Conservation (phyloP, 345 rosid genomes). For the Durio zibethinus region DNA sequence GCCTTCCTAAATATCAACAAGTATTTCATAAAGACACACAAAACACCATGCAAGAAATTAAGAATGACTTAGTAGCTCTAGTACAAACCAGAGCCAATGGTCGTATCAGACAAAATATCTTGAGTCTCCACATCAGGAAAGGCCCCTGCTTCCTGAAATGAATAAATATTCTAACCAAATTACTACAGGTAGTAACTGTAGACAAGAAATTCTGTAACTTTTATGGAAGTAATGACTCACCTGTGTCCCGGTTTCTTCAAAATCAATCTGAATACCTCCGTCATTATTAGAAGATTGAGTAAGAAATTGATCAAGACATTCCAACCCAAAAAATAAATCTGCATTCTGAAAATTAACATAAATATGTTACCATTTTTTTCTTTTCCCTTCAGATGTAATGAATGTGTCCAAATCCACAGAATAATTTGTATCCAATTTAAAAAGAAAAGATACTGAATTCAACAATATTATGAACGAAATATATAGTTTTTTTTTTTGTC, state of each 20-base stretch:
- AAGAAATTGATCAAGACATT: slow-evolving; percentile 20
- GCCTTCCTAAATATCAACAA: slow-evolving; percentile 30
- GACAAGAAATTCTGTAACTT: slow-evolving; percentile 10
- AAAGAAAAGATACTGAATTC: neutral
- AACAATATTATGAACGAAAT: neutral
- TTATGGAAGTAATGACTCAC: slow-evolving; percentile 20
- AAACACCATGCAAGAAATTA: neutral
- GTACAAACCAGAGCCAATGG: slow-evolving; percentile 35
- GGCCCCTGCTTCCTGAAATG: slow-evolving; percentile 37
- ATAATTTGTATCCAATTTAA: too few relatives aligned
- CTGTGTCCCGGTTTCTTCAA: slow-evolving; percentile 21
- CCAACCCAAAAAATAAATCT: slow-evolving; percentile 30
- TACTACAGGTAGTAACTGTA: slow-evolving; percentile 7
- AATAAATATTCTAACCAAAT: slow-evolving; percentile 16
- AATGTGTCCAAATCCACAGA: neutral
- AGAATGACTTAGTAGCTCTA: neutral
- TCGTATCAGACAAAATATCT: slow-evolving; percentile 33
- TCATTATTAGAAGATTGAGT: slow-evolving; percentile 17
- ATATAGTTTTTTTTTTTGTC: neutral
- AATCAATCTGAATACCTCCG: slow-evolving; percentile 21
- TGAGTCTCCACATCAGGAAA: slow-evolving; percentile 35
- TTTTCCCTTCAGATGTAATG: neutral
- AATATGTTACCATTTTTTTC: neutral
- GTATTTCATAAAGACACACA: slow-evolving; percentile 1
- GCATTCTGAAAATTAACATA: slow-evolving; percentile 28